A percentile compares a stretch with the other conserved stretches of the same genome.
phyloP scores from a whole-genome alignment of 2,329 filamentous ascomycete species.

The Xylariaceae sp. region DNA sequence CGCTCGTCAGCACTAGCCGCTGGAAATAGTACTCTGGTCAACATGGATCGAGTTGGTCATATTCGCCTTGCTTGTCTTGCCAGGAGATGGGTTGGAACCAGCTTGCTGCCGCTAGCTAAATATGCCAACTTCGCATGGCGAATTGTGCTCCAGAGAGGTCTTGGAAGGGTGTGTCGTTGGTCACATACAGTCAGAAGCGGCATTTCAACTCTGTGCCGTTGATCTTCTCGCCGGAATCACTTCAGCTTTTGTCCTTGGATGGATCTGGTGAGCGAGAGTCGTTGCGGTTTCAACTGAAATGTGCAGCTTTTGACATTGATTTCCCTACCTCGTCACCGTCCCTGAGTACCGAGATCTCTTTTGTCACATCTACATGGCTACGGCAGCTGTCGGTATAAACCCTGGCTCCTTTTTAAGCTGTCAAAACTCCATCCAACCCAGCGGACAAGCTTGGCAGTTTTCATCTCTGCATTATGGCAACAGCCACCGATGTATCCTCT shows the following conservation, averaged over 20 bases:
- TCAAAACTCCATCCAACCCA: constrained; percentile 27
- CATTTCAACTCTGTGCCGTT: constrained; percentile 34
- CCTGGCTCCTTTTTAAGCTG: constrained; percentile 17
- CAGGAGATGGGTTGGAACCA: constrained; percentile 29
- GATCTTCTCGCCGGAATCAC: constrained; percentile 42
- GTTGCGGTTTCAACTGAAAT: constrained; percentile 45
- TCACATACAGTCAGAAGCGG: constrained; percentile 44
- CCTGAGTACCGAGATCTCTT: constrained; percentile 39
- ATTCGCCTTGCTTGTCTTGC: constrained; percentile 19
- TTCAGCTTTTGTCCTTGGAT: constrained; percentile 14
- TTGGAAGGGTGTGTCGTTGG: constrained; percentile 44
- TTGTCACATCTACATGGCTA: constrained; percentile 21
- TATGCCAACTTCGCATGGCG: constrained; percentile 19
- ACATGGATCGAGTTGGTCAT: constrained; percentile 29
- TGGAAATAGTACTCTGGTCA: constrained; percentile 57
- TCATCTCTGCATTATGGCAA: constrained; percentile 39
- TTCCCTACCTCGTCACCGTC: constrained; percentile 35
- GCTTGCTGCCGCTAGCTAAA: constrained; percentile 26
- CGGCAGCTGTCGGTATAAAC: constrained; percentile 24
- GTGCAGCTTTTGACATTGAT: constrained; percentile 32
- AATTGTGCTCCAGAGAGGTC: constrained; percentile 27
- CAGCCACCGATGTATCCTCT: constrained; percentile 41
- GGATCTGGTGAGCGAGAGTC: constrained; percentile 37
- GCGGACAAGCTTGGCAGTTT: constrained; percentile 31
- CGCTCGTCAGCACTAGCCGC: constrained; percentile 69